phyloP scores from a whole-genome alignment of 805 yeast genomes.

The Suhomyces emberorum region DNA sequence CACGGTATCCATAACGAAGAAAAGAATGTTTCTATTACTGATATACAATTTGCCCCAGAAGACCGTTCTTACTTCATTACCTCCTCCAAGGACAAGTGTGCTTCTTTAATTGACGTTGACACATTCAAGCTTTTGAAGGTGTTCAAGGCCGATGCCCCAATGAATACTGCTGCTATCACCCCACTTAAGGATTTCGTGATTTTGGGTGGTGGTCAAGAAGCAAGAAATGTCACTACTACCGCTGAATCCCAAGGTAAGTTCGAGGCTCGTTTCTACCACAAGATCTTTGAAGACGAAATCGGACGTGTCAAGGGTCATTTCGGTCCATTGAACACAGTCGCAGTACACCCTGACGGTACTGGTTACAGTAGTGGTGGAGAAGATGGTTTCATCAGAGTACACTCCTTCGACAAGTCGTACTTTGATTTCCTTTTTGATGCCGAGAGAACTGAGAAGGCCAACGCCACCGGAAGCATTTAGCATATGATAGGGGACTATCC shows the following conservation, averaged over 20 bases:
- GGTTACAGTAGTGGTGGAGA: conserved; percentile 97
- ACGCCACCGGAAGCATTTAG: conserved; percentile 29
- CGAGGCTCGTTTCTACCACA: conserved; percentile 94
- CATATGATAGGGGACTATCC: conserved; percentile 1
- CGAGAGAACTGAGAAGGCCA: conserved; percentile 65
- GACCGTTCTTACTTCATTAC: conserved; percentile 90
- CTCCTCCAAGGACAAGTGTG: conserved; percentile 86
- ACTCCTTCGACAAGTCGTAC: conserved; percentile 88
- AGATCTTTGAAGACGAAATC: conserved; percentile 90
- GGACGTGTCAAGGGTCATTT: conserved; percentile 98
- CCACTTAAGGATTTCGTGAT: conserved; percentile 89
- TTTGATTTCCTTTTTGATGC: conserved; percentile 86
- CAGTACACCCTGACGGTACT: conserved; percentile 90
- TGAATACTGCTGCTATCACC: conserved; percentile 93
- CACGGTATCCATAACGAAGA: conserved; percentile 66
- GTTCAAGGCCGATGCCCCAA: conserved; percentile 84
- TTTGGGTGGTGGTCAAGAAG: conserved; percentile 99
- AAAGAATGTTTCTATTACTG: conserved; percentile 56
- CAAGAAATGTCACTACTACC: conserved; percentile 97
- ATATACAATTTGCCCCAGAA: conserved; percentile 76
- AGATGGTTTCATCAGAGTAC: conserved; percentile 95
- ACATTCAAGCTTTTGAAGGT: conserved; percentile 67
- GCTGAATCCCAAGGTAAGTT: conserved; percentile 90
- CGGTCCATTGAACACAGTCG: conserved; percentile 95
- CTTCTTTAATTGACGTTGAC: conserved; percentile 76